Base-by-base conservation (phyloP, 2,329 filamentous ascomycete genomes). In the Helotiales sp. region DNA sequence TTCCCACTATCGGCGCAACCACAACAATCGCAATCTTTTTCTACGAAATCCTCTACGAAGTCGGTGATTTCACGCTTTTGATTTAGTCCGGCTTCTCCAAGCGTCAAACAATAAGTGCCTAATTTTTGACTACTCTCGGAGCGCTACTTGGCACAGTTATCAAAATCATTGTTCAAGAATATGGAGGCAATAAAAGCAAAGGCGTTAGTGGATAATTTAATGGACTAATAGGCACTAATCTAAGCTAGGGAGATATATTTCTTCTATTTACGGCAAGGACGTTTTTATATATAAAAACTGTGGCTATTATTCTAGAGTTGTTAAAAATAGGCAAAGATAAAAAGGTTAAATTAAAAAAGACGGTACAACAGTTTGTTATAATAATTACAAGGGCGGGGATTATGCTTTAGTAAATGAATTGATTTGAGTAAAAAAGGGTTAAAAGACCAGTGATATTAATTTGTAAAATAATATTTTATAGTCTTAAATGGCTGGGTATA, bases 1-100 rank as follows among this genome's bases (percentile, higher is more conserved):
- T 93, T 0, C 94, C 96, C 0, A 97, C 94, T 20, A 93, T 98
- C 66, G 96, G 96, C 64, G 96, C 96, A 8, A 97, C 95, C 3
- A 98, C 96, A 1, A 96, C 95, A 0, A 91, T 98, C 10, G 96
- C 96, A n/a, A 94, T 98, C 68, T 98, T 98, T 86, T 97, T 97
- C 84, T 96, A 98, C 81, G 96, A 99, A 79, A 97, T 98, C 71
- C 96, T 96, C 0, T 96, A 98, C 77, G 95, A 98, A 82, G 94
- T 98, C 5, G 96, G 96, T 71, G 96, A 99, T 81, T 99, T 98
- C 77, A 96, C 96, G 0, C 87, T 99, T 22, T 87, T 99, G 20
- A 92, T 99, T 40, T 96, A 98, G 79, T 97, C 93, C 0, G 96
- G 96, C 64, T 98, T 98, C 84, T 93, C 91, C 63, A 98, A 98